Percentiles rank a stretch among this genome's conserved stretches.
Evolutionary conservation across 1,284 basidiomycete genomes (phyloP).

Genomic region (Rhizoctonia solani): DNA sequence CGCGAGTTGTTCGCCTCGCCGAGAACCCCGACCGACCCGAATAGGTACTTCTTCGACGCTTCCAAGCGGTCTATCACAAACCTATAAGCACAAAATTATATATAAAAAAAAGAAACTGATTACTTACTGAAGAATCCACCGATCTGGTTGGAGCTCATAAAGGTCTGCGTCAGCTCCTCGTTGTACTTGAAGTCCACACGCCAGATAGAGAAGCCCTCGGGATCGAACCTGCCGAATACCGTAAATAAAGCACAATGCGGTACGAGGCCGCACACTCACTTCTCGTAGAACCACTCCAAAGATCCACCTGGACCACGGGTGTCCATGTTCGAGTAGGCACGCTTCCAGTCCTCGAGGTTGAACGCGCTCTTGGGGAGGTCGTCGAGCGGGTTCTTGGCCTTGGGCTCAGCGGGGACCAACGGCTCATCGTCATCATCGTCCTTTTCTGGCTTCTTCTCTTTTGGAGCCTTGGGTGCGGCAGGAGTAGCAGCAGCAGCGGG

Average conservation of each 20-base stretch:
- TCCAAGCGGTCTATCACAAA: slow-evolving; percentile 76
- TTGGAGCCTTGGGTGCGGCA: slow-evolving; percentile 56
- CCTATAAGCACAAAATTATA: background rate
- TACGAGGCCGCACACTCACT: slow-evolving; percentile 55
- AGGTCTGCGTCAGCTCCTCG: slow-evolving; percentile 87
- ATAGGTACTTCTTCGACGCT: slow-evolving; percentile 92
- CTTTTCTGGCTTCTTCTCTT: slow-evolving; percentile 58
- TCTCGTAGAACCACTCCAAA: slow-evolving; percentile 88
- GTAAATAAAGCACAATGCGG: slow-evolving; percentile 39
- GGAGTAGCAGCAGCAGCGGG: slow-evolving; percentile 52
- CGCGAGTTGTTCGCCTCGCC: slow-evolving; percentile 76
- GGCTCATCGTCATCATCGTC: slow-evolving; percentile 71
- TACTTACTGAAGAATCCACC: slow-evolving; percentile 79
- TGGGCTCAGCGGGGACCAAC: slow-evolving; percentile 63
- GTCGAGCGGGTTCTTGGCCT: slow-evolving; percentile 94
- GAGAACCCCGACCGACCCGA: slow-evolving; percentile 90
- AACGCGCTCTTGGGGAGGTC: slow-evolving; percentile 87
- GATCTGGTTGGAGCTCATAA: slow-evolving; percentile 92
- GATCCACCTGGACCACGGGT: slow-evolving; percentile 77
- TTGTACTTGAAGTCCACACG: slow-evolving; percentile 97
- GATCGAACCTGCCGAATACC: slow-evolving; percentile 71
- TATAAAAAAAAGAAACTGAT: background rate
- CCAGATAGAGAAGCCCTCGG: slow-evolving; percentile 90
- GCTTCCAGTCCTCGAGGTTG: slow-evolving; percentile 98
- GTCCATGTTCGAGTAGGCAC: slow-evolving; percentile 96